Conservation (phyloP, 371 early-diverging fungal species). For the Actinomortierella ambigua region DNA sequence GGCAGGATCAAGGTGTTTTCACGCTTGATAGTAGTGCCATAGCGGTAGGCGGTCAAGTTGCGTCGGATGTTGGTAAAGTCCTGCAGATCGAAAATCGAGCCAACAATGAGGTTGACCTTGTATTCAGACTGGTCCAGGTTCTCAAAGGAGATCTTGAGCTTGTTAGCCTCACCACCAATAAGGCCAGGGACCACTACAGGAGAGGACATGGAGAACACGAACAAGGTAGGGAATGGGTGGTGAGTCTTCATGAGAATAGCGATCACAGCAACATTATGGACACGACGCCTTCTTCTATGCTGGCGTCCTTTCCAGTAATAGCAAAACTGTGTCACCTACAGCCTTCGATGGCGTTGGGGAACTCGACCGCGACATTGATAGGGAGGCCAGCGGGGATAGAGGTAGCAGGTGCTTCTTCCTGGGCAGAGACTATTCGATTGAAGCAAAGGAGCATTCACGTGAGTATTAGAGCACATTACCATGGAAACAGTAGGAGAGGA, state of each 20-base stretch:
- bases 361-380: slow-evolving; percentile 27
- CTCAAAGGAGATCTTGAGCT: slow-evolving; percentile 35
- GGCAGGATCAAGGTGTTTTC: slow-evolving; percentile 34
- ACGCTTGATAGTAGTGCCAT: slow-evolving; percentile 36
- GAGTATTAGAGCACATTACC: too few species aligned
- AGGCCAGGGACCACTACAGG: slow-evolving; percentile 36
- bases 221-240: neutral
- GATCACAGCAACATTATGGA: neutral
- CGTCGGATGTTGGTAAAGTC: slow-evolving; percentile 38
- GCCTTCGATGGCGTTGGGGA: slow-evolving; percentile 43
- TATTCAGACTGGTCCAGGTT: slow-evolving; percentile 43
- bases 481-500: too few species aligned
- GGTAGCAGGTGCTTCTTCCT: neutral
- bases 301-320: too few species aligned
- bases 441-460: neutral
- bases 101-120: slow-evolving; percentile 42
- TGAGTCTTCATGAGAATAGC: neutral
- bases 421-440: slow-evolving; percentile 30
- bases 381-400: slow-evolving; percentile 14
- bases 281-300: too few species aligned
- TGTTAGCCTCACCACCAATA: slow-evolving; percentile 43
- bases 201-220: neutral
- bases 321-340: slow-evolving; percentile 20
- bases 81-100: slow-evolving; percentile 23
- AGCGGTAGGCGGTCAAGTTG: slow-evolving; percentile 46